phyloP scores from a whole-genome alignment of 345 rosid species.

The Brassica napus region Da-Ae NC_063446.1:23744501-23745000 shows the following conservation, averaged over 20 bases:
- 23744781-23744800: not conserved
- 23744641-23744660: constrained; percentile 3
- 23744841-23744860: not conserved
- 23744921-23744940: not conserved
- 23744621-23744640: not conserved
- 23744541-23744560: constrained; percentile 6
- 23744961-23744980: not conserved
- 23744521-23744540: constrained; percentile 17
- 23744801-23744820: not conserved
- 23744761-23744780: not conserved
- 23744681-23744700: not conserved
- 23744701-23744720: not conserved
- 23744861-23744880: not conserved
- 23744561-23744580: constrained; percentile 1
- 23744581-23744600: not conserved
- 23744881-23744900: not conserved
- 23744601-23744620: not conserved
- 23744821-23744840: not conserved
- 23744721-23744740: not conserved
- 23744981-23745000: constrained; percentile 10
- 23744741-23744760: not conserved
- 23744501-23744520: constrained; percentile 12
- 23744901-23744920: not conserved
- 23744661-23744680: not conserved
- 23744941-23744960: not conserved